These are phyloP conservation scores for Nitzschia palea DNA, from an alignment of 108 stramenopile genomes.

Conservation along the genomic window DNA sequence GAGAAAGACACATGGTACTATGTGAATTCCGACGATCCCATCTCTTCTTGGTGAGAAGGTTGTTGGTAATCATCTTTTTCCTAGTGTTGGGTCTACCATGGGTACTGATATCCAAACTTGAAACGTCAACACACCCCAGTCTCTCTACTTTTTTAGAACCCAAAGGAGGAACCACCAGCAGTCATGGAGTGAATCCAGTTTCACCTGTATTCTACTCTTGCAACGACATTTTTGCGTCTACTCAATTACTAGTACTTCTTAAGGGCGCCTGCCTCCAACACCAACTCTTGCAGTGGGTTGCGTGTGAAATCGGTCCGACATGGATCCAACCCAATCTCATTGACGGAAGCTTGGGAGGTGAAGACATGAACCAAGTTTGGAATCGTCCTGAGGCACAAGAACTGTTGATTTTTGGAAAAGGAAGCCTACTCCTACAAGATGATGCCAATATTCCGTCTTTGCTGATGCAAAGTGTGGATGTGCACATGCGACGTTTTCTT, in stretches of 20 bases:
- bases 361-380: neutral
- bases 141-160: too few relatives aligned
- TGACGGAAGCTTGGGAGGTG: constrained; percentile 18
- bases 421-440: neutral
- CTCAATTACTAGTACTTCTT: neutral
- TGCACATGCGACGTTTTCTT: constrained; percentile 1
- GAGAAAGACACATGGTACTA: too few relatives aligned
- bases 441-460: neutral
- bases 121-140: too few relatives aligned
- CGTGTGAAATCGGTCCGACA: constrained; percentile 8
- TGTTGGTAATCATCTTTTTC: too few relatives aligned
- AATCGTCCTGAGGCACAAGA: constrained; percentile 2
- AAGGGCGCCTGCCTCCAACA: constrained; percentile 5
- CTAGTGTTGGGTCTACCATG: too few relatives aligned
- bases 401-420: neutral
- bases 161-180: too few relatives aligned
- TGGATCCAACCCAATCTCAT: constrained; percentile 3
- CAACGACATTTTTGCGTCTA: constrained; percentile 1
- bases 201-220: neutral
- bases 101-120: too few relatives aligned
- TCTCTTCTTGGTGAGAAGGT: too few relatives aligned
- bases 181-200: too few relatives aligned
- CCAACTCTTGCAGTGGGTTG: constrained; percentile 1
- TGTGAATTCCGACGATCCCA: too few relatives aligned
- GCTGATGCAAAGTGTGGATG: neutral